A percentile compares a stretch with the other conserved stretches of the same genome.
Evolutionary conservation across 2,329 filamentous ascomycete genomes (phyloP).

Genomic region (Pseudogymnoascus sp.): DNA sequence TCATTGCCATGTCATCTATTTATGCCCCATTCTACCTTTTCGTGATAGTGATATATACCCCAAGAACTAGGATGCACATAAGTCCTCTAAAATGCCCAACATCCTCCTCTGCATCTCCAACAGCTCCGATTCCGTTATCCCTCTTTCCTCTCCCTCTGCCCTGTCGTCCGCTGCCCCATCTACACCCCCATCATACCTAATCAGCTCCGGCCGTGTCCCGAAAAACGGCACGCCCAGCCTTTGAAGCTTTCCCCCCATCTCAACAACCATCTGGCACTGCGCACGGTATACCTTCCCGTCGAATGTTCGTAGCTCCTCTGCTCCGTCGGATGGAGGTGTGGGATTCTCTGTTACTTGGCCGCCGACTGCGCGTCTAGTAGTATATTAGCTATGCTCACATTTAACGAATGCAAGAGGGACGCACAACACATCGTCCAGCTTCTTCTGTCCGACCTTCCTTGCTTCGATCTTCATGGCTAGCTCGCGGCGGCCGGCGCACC

Average conservation of each 20-base stretch:
- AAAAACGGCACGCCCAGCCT: slow-evolving; percentile 54
- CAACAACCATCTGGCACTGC: slow-evolving; percentile 49
- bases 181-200: slow-evolving; percentile 30
- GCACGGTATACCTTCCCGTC: slow-evolving; percentile 56
- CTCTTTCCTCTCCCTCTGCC: slow-evolving; percentile 20
- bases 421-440: slow-evolving; percentile 46
- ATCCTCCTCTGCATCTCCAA: slow-evolving; percentile 38
- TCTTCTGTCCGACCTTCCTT: slow-evolving; percentile 43
- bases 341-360: slow-evolving; percentile 29
- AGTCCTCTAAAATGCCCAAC: slow-evolving; percentile 42
- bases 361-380: slow-evolving; percentile 33
- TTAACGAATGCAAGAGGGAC: slow-evolving; percentile 21
- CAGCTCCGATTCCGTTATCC: slow-evolving; percentile 35
- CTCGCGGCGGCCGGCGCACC: slow-evolving; percentile 46
- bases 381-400: slow-evolving; percentile 24
- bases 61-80: slow-evolving; percentile 27
- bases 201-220: slow-evolving; percentile 38
- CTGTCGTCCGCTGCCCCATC: slow-evolving; percentile 12
- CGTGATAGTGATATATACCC: background rate
- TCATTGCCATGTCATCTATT: too few relatives aligned
- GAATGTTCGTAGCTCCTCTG: slow-evolving; percentile 48
- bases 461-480: slow-evolving; percentile 43
- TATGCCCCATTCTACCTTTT: background rate
- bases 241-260: slow-evolving; percentile 47
- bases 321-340: slow-evolving; percentile 31